Evolutionary conservation across 1,284 basidiomycete genomes (phyloP).

Genomic region (Inonotus obliquus): DNA sequence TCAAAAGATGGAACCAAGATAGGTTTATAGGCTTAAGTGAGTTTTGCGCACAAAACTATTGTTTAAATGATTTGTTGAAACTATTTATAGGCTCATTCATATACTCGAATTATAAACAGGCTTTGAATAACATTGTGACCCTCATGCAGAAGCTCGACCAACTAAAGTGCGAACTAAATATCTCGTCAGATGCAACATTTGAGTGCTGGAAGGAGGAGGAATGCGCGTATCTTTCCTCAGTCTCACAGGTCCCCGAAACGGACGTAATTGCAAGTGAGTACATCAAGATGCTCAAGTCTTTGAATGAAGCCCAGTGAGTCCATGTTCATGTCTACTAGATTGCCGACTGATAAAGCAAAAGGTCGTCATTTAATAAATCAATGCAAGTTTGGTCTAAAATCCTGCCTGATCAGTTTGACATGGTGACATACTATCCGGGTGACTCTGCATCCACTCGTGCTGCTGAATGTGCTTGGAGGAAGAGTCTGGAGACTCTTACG

Average conservation of each 20-base stretch:
- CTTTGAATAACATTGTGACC: too few species aligned
- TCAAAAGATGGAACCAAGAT: slow-evolving; percentile 29
- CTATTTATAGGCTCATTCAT: slow-evolving; percentile 2
- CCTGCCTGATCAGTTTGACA: too few species aligned
- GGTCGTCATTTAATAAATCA: too few species aligned
- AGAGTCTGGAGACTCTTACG: slow-evolving; percentile 3
- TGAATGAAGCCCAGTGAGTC: slow-evolving; percentile 4
- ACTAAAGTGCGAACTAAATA: too few species aligned
- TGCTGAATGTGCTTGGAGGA: neutral
- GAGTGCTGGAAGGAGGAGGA: slow-evolving; percentile 3
- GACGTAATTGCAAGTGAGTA: neutral
- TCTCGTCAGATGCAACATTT: too few species aligned
- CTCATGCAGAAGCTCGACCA: too few species aligned
- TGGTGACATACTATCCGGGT: neutral
- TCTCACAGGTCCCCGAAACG: neutral
- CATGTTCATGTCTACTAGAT: too few species aligned
- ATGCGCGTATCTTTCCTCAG: neutral
- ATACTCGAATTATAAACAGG: too few species aligned
- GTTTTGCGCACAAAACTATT: slow-evolving; percentile 20
- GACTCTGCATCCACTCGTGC: neutral
- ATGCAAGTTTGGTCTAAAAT: too few species aligned
- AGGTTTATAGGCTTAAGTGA: slow-evolving; percentile 26
- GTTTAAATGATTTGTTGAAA: neutral
- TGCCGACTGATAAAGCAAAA: too few species aligned
- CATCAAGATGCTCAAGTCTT: neutral